Conservation (phyloP, 176 grass and related monocot genomes). For the Hyparrhenia diplandra region DNA sequence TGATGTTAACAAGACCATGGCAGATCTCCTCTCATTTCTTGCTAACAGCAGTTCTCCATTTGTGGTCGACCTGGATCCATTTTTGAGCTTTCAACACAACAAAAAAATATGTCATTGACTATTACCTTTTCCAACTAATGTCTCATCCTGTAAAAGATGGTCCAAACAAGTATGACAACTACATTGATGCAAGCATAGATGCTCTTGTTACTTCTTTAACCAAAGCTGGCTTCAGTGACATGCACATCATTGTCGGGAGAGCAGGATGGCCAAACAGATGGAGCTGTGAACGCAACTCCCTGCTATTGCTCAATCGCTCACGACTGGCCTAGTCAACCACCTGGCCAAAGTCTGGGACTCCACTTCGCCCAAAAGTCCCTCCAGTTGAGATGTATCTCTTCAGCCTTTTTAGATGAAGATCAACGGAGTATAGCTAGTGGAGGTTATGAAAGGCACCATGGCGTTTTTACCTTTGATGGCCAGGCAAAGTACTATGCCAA, state of each 20-base stretch:
- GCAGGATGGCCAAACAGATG: slow-evolving; percentile 91
- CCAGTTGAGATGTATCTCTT: slow-evolving; percentile 65
- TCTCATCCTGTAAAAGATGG: slow-evolving; percentile 63
- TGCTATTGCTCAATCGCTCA: slow-evolving; percentile 62
- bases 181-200: slow-evolving; percentile 82
- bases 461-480: slow-evolving; percentile 97
- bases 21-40: slow-evolving; percentile 83
- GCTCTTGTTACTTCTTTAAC: slow-evolving; percentile 71
- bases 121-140: slow-evolving; percentile 70
- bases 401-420: slow-evolving; percentile 91
- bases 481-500: slow-evolving; percentile 79
- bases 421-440: slow-evolving; percentile 35
- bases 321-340: slow-evolving; percentile 70
- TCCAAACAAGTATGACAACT: slow-evolving; percentile 77
- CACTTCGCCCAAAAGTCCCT: slow-evolving; percentile 71
- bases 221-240: slow-evolving; percentile 64
- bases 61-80: slow-evolving; percentile 77
- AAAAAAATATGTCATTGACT: slow-evolving; percentile 83
- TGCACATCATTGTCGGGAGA: slow-evolving; percentile 69
- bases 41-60: slow-evolving; percentile 70
- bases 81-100: slow-evolving; percentile 60
- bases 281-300: slow-evolving; percentile 77
- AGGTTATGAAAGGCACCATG: slow-evolving; percentile 73
- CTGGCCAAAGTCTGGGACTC: slow-evolving; percentile 69
- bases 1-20: slow-evolving; percentile 83